Base-by-base conservation (phyloP, 768 basidiomycete species). In the Boletus rubroflammeus region DNA sequence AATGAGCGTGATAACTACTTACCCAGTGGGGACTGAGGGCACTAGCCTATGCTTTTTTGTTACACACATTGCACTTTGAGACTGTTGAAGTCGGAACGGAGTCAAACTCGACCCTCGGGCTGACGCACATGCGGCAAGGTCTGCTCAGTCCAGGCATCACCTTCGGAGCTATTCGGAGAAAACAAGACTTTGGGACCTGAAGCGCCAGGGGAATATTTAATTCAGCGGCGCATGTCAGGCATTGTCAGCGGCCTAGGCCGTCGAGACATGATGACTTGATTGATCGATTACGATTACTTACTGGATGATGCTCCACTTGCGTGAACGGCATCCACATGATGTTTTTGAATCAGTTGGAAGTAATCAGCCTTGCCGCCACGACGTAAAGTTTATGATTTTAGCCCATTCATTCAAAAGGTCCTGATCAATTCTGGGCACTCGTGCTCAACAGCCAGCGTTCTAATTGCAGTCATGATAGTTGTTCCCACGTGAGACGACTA, bases 401-500 rank as follows among this genome's bases (percentile, higher is more conserved):
- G 17, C 14, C 40, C 31, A 6, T n/a, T 44, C 19, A 36, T 44
- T 46, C 8, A 5, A 13, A 19, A 34, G 21, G 21, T 13, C 15
- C 34, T 38, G n/a, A n/a, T n/a, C 40, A 10, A 26, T 45, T 14
- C 43, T 23, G 32, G 19, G 15, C 6, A 39, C 38, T 42, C n/a
- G 26, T 29, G 7, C 26, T 1, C 17, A n/a, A 6, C 13, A n/a
- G n/a, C 15, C 11, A 25, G 21, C 36, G 21, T 13, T 38, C 14
- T 19, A 13, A n/a, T 21, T 5, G 13, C 32, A 6, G 11, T 39
- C 29, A n/a, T 3, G n/a, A n/a, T n/a, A n/a, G n/a, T n/a, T n/a
- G 55, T 46, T 65, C 68, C 56, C 62, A 67, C 59, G 57, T n/a
- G 7, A 21, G 45, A 23, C 51, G 48, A 60, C 47, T 49, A 72